Evolutionary conservation across 805 yeast species (phyloP).

Genomic region (Metschnikowia bowlesiae): DNA sequence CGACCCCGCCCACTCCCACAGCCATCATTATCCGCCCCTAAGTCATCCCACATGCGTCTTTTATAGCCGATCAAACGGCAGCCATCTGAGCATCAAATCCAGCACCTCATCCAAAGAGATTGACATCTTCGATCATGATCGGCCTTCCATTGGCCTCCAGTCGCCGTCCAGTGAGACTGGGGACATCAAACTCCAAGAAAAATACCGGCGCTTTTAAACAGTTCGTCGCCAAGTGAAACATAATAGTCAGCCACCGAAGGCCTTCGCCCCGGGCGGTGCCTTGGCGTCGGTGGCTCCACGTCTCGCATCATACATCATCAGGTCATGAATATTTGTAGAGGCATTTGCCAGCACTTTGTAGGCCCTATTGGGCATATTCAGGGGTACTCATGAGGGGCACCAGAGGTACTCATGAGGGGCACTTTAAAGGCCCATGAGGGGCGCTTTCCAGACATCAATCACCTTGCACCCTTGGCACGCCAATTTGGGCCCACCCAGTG

Average conservation of each 20-base stretch:
- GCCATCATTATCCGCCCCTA: conserved; percentile 12
- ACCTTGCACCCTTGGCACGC: no score
- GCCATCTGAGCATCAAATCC: conserved; percentile 27
- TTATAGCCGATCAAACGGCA: conserved; percentile 16
- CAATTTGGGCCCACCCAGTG: neutral
- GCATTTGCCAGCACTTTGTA: neutral
- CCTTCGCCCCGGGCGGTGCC: neutral
- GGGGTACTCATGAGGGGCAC: no score
- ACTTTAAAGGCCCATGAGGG: neutral
- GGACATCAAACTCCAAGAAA: neutral
- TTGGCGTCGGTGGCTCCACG: neutral
- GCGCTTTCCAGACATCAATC: neutral
- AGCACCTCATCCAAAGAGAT: conserved; percentile 17
- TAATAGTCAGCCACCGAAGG: neutral
- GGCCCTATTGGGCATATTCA: neutral
- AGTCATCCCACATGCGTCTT: conserved; percentile 5
- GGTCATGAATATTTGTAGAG: neutral
- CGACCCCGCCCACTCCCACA: conserved; percentile 5
- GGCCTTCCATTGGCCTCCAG: conserved; percentile 20
- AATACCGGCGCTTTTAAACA: neutral
- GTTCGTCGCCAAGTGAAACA: neutral
- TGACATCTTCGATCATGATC: conserved; percentile 24
- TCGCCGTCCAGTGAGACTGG: conserved; percentile 23
- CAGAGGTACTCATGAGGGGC: neutral
- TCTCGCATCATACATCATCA: neutral